These are phyloP conservation scores for Plasmopara muralis DNA, from an alignment of 352 stramenopile species.

Conservation along the genomic window DNA sequence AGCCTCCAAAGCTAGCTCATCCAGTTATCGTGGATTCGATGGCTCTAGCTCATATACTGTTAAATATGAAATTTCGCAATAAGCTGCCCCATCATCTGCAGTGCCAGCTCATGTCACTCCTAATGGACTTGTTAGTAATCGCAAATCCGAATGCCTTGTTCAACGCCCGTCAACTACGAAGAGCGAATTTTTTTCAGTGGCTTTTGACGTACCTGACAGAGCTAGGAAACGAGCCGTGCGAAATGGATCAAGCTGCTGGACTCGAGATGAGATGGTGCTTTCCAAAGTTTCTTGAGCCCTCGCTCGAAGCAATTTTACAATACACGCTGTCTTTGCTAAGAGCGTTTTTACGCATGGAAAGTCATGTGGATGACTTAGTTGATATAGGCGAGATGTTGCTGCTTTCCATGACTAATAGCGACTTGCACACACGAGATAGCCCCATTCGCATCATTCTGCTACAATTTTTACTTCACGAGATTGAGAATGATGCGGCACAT, in stretches of 20 bases:
- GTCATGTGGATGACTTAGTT: conserved; percentile 44
- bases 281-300: conserved; percentile 32
- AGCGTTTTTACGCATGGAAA: conserved; percentile 50
- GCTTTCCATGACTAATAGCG: conserved; percentile 37
- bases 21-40: conserved; percentile 49
- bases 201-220: conserved; percentile 50
- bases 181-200: conserved; percentile 46
- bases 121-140: conserved; percentile 38
- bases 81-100: conserved; percentile 36
- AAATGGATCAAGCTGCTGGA: conserved; percentile 18
- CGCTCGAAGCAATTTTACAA: conserved; percentile 44
- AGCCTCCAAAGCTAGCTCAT: conserved; percentile 2
- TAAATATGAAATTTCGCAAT: conserved; percentile 40
- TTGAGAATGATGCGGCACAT: conserved; percentile 31
- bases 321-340: conserved; percentile 35
- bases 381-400: conserved; percentile 39
- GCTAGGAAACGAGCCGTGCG: conserved; percentile 35
- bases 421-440: conserved; percentile 22
- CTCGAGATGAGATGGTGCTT: conserved; percentile 50
- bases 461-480: conserved; percentile 50
- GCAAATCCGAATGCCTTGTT: conserved; percentile 72
- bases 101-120: conserved; percentile 40
- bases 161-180: conserved; percentile 62
- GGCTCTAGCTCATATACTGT: conserved; percentile 48
- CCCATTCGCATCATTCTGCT: conserved; percentile 36